Evolutionary conservation across 2,329 filamentous ascomycete species (phyloP).

Genomic region (Colletotrichum sublineola): DNA sequence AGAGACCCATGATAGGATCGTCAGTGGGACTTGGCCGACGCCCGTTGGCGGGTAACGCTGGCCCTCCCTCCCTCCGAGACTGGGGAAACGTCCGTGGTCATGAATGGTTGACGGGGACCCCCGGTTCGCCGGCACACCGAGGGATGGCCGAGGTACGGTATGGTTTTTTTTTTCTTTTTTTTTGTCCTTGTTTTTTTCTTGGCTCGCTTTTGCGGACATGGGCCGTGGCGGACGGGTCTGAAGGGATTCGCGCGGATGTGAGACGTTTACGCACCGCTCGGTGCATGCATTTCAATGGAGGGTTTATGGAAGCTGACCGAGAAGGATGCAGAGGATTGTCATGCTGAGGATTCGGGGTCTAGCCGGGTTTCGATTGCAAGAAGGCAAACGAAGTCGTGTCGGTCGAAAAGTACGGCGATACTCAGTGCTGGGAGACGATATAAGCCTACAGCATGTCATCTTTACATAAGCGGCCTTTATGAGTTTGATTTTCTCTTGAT

Average conservation of each 20-base stretch:
- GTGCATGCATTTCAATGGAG: neutral
- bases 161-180: neutral
- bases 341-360: neutral
- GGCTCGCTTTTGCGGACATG: constrained; percentile 8
- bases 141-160: constrained; percentile 34
- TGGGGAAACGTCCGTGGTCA: constrained; percentile 8
- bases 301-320: neutral
- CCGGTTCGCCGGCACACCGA: constrained; percentile 26
- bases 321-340: neutral
- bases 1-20: neutral
- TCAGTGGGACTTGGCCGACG: neutral
- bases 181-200: neutral
- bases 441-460: too few relatives aligned
- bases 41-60: constrained; percentile 4
- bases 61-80: neutral
- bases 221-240: neutral
- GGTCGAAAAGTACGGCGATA: too few relatives aligned
- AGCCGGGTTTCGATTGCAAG: too few relatives aligned
- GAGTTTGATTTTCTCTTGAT: too few relatives aligned
- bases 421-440: too few relatives aligned
- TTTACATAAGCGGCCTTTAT: too few relatives aligned
- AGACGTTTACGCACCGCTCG: too few relatives aligned
- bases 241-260: too few relatives aligned
- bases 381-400: too few relatives aligned
- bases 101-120: constrained; percentile 6